These are phyloP conservation scores for Juglanconis juglandina DNA, from an alignment of 2,329 filamentous ascomycete genomes.

Conservation along the genomic window DNA sequence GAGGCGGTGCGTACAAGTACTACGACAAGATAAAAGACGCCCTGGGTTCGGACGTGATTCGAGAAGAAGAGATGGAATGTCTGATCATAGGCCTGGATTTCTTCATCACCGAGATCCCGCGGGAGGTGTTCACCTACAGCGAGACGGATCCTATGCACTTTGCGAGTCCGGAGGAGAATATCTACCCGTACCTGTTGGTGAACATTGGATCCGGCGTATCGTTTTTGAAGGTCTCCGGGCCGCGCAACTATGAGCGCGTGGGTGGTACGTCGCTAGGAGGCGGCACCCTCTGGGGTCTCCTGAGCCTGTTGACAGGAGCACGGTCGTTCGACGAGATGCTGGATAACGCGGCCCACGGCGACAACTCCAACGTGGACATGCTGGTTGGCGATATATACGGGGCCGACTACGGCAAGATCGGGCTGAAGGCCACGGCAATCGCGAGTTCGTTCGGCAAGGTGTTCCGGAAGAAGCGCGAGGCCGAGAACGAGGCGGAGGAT, in stretches of 20 bases:
- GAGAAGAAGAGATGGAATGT: constrained; percentile 98
- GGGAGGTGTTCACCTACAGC: constrained; percentile 95
- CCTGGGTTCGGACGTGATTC: constrained; percentile 79
- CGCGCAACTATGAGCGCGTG: constrained; percentile 80
- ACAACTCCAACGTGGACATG: constrained; percentile 93
- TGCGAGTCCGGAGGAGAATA: constrained; percentile 68
- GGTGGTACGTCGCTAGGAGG: constrained; percentile 93
- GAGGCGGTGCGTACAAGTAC: constrained; percentile 93
- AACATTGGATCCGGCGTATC: constrained; percentile 97
- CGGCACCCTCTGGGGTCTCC: constrained; percentile 93
- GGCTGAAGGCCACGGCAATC: constrained; percentile 91
- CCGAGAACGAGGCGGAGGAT: constrained; percentile 75
- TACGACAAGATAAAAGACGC: constrained; percentile 85
- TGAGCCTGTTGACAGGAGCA: constrained; percentile 89
- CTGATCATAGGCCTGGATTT: constrained; percentile 96
- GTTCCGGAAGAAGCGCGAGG: constrained; percentile 84
- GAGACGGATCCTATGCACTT: constrained; percentile 90
- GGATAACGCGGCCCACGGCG: constrained; percentile 81
- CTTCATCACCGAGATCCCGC: constrained; percentile 96
- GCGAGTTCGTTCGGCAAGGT: constrained; percentile 97
- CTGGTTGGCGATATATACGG: constrained; percentile 98
- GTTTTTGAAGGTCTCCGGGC: constrained; percentile 94
- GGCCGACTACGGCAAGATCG: constrained; percentile 92
- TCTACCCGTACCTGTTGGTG: constrained; percentile 95
- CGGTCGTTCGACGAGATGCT: constrained; percentile 98